Base-by-base conservation (phyloP, 352 stramenopile species). In the Pythium pyrilobum region DNA sequence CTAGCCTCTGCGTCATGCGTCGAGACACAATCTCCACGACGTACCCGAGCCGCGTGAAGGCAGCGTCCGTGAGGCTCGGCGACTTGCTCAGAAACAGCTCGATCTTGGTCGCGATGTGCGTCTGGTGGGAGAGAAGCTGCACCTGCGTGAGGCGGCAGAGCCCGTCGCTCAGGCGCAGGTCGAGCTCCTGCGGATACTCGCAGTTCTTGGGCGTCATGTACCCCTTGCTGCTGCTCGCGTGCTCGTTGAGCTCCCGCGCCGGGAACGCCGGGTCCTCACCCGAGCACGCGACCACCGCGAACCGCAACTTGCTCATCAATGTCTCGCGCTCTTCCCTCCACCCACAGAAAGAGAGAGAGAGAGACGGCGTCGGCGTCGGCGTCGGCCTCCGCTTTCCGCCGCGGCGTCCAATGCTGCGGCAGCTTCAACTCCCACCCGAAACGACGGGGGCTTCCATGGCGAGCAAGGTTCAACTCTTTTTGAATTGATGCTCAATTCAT, bases 131-230 rank as follows among this genome's bases (percentile, higher is more conserved):
- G 23, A 97, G 69, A 24, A 98, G 66, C 50, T 98, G 89, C 40
- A 95, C 72, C 67, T 96, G 86, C 13, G 71, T 86, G 40, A 97
- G 13, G 23, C 81, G 69, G 24, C 75, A 77, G n/a, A 66, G 48
- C 9, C 85, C 86, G 18, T 89, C 77, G 4, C 57, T n/a, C 33
- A 97, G 71, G 39, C 79, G 66, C 29, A 98, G 69, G 23, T 95
- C 81, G 18, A 98, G 56, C 65, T 98, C 92, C 56, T 97, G 88
- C n/a, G 92, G 92, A 56, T 96, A 98, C 53, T 92, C 74, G 67
- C 88, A 97, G 63, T 96, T 97, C 39, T 72, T 84, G 27, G 87
- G 79, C 29, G 89, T 97, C 66, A 93, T 72, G 61, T 76, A 93
- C 21, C 83, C 80, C 43, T 72, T 77, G 41, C 67, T 85, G 39